Conservation (phyloP, 1,284 basidiomycete species). For the Ganoderma leucocontextum region DNA sequence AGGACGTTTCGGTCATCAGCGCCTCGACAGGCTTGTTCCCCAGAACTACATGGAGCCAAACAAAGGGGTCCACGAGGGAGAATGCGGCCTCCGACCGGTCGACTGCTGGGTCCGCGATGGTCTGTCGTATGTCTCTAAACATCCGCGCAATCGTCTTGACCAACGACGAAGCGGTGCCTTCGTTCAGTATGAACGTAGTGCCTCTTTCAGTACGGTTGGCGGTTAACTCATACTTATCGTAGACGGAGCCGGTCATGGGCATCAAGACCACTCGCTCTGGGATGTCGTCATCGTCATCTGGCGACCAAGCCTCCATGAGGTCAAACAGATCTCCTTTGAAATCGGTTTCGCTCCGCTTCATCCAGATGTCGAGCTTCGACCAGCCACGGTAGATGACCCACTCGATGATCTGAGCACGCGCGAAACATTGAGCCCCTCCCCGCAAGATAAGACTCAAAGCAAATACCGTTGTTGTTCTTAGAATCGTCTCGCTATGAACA, state of each 20-base stretch:
- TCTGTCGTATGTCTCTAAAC: neutral
- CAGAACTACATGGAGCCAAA: neutral
- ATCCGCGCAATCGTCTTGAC: neutral
- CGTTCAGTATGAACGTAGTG: neutral
- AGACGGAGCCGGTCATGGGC: neutral
- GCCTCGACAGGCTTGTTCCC: neutral
- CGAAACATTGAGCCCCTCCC: neutral
- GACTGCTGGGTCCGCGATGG: neutral
- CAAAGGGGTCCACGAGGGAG: neutral
- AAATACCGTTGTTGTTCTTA: too few species aligned
- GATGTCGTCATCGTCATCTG: neutral
- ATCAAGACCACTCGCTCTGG: neutral
- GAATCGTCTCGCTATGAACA: too few species aligned
- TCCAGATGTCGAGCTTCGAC: neutral
- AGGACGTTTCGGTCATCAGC: neutral
- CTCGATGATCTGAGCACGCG: neutral
- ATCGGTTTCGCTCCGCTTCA: neutral
- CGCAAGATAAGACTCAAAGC: too few species aligned
- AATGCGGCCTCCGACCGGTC: neutral
- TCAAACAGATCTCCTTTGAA: neutral
- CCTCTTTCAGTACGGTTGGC: neutral
- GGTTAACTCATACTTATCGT: neutral
- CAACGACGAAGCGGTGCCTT: neutral
- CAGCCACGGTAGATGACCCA: neutral
- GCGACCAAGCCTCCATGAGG: neutral